Evolutionary conservation across 148 eudicot species (phyloP).

Genomic region (Pharnaceum exiguum): DNA sequence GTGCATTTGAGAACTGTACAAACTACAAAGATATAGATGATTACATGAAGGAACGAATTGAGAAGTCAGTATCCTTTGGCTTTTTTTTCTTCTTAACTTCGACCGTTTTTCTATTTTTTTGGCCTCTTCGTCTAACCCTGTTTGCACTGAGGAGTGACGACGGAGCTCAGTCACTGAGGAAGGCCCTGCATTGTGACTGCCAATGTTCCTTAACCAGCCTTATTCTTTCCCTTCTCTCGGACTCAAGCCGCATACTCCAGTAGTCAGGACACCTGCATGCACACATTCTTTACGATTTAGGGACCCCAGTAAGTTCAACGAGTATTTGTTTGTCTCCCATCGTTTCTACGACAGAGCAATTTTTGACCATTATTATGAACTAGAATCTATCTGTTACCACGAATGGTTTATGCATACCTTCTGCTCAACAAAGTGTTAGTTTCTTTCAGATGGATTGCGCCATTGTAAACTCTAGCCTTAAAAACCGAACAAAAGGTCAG

Average conservation of each 20-base stretch:
- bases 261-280: constrained; percentile 59
- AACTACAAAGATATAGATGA: too few species aligned
- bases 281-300: not conserved
- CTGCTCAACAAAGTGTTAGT: constrained; percentile 45
- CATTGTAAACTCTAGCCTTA: constrained; percentile 47
- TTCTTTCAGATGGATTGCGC: constrained; percentile 54
- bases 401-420: constrained; percentile 28
- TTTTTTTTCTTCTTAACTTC: too few species aligned
- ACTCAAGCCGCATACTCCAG: constrained; percentile 55
- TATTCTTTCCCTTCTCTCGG: constrained; percentile 60
- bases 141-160: too few species aligned
- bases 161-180: constrained; percentile 39
- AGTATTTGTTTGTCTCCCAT: not conserved
- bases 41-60: too few species aligned
- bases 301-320: not conserved
- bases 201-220: constrained; percentile 61
- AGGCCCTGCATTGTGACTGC: constrained; percentile 50
- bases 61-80: too few species aligned
- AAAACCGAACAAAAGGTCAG: too few species aligned
- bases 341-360: too few species aligned
- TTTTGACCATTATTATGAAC: too few species aligned
- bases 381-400: too few species aligned
- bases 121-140: too few species aligned
- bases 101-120: too few species aligned
- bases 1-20: too few species aligned